Evolutionary conservation across 768 basidiomycete genomes (phyloP), one percentile per base, ranked within the genome.

Genomic region (Leccinum boreale): DNA sequence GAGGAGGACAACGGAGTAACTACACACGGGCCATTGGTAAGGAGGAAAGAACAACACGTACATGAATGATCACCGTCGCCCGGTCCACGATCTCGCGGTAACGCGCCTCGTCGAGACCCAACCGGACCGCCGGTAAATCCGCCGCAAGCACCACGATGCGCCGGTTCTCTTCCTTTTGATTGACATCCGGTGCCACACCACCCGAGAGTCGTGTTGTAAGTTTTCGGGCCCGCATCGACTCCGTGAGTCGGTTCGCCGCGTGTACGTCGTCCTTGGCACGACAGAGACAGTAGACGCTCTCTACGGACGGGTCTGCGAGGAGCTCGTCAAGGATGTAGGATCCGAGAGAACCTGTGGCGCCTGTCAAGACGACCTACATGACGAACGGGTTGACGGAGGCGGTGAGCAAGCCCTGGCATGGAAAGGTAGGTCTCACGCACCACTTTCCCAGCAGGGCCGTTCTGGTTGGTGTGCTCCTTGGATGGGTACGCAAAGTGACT

Each of bases 281-380:
- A 29, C 78, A 81, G 3, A 84, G 73, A 65, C 79, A 81, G 58
- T 81, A 76, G 29, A 85, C 76, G 10, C 71, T 33, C 5, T 33
- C 33, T 33, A 33, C 5, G 12, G 33, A 33, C 33, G 33, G 33
- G 33, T 33, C 33, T 33, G 33, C 33, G 2, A 33, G 68, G 2
- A 84, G 70, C 50, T 78, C 74, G 33, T 74, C 70, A n/a, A 85
- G 75, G 12, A 83, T 74, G 56, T 82, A 77, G 12, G 33, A 33
- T 9, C 84, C 84, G 3, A 83, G 75, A 2, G 80, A 81, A 1
- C 82, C 83, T 5, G 82, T 82, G 0, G 76, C 78, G 4, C 82
- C 83, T 0, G 82, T 83, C 35, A 84, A 70, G 5, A 84, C 74
- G 8, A 69, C 52, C 61, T 64, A 3, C 35, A 33, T 14, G 33